Evolutionary conservation across 768 basidiomycete genomes (phyloP), one percentile per base, ranked within the genome.

Genomic region (Asterophora lycoperdoides): DNA sequence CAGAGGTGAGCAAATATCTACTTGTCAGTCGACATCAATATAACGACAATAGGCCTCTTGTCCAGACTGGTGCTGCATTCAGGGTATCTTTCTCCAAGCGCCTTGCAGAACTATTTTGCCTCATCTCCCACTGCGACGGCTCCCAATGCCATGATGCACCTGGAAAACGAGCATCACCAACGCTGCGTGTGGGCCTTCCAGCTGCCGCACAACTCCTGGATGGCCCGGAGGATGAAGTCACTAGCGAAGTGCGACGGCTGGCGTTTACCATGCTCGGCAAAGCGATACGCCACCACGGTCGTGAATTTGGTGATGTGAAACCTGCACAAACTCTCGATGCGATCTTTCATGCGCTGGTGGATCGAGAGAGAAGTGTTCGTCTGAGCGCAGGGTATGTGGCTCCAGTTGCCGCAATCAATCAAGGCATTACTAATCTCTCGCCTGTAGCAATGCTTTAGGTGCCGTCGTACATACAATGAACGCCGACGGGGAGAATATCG

Each of bases 331-430:
- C 69, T 3, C 51, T 64, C 6, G 64, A 75, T 19, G 54, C 79
- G 5, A 60, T 81, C 7, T 69, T 74, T 43, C 65, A 64, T 17
- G 83, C 81, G 3, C 61, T 86, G 51, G 68, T 60, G 8, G 77
- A 85, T 54, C 63, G 59, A 33, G 76, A 84, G 53, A 73, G 88
- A 47, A 74, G 71, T 35, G 78, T 83, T 17, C 76, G 88, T 32
- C 60, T 90, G 13, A 69, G 73, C 53, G 84, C 88, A 44, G 89
- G 88, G 88, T 89, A 64, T 56, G 79, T 55, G n/a, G 8, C 26
- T 32, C 8, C 38, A 26, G 26, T 28, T 40, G 29, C 18, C 5
- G 23, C 19, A n/a, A 20, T 28, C 4, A 29, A 14, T 28, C 4
- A 29, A 14, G 34, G 19, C 35, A n/a, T 29, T 8, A 20, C 23